Base-by-base conservation (phyloP, 2,329 filamentous ascomycete species). In the Graphilbum sp. region DNA sequence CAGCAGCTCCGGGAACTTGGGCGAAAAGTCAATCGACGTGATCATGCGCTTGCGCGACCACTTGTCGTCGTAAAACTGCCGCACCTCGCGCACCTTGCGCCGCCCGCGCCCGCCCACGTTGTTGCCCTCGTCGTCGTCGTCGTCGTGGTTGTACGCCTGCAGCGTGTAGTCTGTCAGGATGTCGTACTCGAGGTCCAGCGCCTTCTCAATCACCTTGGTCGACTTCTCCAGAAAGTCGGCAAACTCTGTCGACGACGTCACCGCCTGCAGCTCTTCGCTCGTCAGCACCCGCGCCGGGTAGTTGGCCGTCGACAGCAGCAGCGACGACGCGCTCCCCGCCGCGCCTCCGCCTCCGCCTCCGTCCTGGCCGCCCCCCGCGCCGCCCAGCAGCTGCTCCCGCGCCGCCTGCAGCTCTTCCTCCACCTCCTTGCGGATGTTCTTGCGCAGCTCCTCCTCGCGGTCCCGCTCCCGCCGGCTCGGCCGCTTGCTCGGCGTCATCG, bases 41-140 rank as follows among this genome's bases (percentile, higher is more conserved):
- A 98, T 80, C 81, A 95, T 95, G 46, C 87, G 79, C 63, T 95
- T 94, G 65, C 92, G 93, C 52, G 85, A 93, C 82, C 88, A 95
- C 54, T 86, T 73, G 43, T 93, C 82, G 52, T 95, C 87, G 59
- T 83, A 94, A 58, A 96, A 95, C 51, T 95, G 88, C 27, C 81
- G 78, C 35, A 94, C 67, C 58, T 98, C 87, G 55, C 83, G 88
- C 49, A 92, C 73, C 46, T 80, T 72, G 47, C 82, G 67, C 31
- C 79, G 75, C 36, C 78, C 79, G 45, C 79, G 79, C 4, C 77
- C 79, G 24, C 73, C 70, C 3, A 71, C 73, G 42, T 79, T 79
- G 42, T 79, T 79, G 15, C 79, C 79, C 46, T 84, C 78, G 47
- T 85, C 86, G 40, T 92, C 84, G 35, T 92, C 86, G 34, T 92